Evolutionary conservation across 108 stramenopile species (phyloP).

Genomic region (Cyclostephanos invisitatus): DNA sequence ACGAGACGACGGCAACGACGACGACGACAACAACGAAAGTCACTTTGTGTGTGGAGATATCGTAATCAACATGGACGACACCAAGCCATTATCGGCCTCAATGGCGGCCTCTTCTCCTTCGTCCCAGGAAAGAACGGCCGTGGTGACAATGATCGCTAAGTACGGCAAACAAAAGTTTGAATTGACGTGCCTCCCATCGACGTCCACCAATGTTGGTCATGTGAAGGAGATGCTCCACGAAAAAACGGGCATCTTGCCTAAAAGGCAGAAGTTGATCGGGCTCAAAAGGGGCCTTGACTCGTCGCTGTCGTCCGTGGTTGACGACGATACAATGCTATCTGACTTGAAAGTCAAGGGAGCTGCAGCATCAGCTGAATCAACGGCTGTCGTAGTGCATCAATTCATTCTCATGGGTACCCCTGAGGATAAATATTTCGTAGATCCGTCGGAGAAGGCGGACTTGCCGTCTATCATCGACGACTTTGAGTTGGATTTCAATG

Average conservation of each 20-base stretch:
- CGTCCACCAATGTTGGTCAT: slow-evolving; percentile 57
- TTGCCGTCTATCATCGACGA: slow-evolving; percentile 90
- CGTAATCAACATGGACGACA: neutral
- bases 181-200: slow-evolving; percentile 48
- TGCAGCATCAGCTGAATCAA: slow-evolving; percentile 30
- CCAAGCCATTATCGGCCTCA: neutral
- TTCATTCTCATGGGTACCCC: slow-evolving; percentile 97
- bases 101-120: neutral
- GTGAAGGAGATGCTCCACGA: slow-evolving; percentile 68
- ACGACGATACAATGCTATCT: slow-evolving; percentile 67
- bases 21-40: too few species aligned
- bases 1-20: too few species aligned
- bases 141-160: slow-evolving; percentile 70
- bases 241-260: slow-evolving; percentile 76
- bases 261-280: slow-evolving; percentile 93
- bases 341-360: slow-evolving; percentile 67
- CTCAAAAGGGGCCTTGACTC: slow-evolving; percentile 43
- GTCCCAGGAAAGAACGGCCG: neutral
- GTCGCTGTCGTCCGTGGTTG: slow-evolving; percentile 27
- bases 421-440: slow-evolving; percentile 91
- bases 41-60: too few species aligned
- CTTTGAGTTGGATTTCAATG: slow-evolving; percentile 90
- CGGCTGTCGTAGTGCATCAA: slow-evolving; percentile 44
- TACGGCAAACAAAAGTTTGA: slow-evolving; percentile 75
- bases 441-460: slow-evolving; percentile 76